Base-by-base conservation (phyloP, 805 yeast genomes). In the Candida wancherniae region DNA sequence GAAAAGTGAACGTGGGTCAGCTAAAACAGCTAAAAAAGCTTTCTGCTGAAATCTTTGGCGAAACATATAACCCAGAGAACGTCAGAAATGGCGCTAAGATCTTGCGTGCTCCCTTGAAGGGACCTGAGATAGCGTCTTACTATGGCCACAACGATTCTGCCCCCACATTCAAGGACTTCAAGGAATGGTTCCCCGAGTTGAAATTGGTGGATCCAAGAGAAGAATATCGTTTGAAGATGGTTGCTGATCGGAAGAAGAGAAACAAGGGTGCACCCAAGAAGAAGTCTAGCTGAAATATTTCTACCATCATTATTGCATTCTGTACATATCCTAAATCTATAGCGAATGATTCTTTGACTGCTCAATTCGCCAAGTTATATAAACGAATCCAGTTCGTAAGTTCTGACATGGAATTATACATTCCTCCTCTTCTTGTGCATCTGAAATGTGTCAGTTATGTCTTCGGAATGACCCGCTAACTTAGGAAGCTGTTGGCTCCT, bases 251-350 rank as follows among this genome's bases (percentile, higher is more conserved):
- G 58, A 83, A 78, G 68, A 79, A 82, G 72, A 82, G 92, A 75
- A 88, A 85, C 59, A 84, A 84, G 60, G 88, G 90, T 57, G 86
- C 92, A 9, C 94, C 92, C 47, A 75, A 79, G 67, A 84, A 84
- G 69, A 75, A 71, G 61, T 39, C 48, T 18, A 44, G 50, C 33
- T 49, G 33, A 31, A 31, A 13, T 7, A 19, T 3, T 15, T 14
- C 8, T 15, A 10, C 13, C 11, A 11, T 12, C 15, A n/a, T n/a
- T n/a, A 10, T 16, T 31, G 28, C 28, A 23, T 21, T 29, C 9
- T 34, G 38, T 34, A 34, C 34, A 34, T 34, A 34, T 26, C 21
- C 6, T 6, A 6, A n/a, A n/a, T n/a, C n/a, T n/a, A n/a, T n/a
- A n/a, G n/a, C n/a, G n/a, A n/a, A n/a, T n/a, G n/a, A n/a, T n/a